Evolutionary conservation across 129 eudicot genomes (phyloP).

Genomic region (Tagetes erecta): DNA sequence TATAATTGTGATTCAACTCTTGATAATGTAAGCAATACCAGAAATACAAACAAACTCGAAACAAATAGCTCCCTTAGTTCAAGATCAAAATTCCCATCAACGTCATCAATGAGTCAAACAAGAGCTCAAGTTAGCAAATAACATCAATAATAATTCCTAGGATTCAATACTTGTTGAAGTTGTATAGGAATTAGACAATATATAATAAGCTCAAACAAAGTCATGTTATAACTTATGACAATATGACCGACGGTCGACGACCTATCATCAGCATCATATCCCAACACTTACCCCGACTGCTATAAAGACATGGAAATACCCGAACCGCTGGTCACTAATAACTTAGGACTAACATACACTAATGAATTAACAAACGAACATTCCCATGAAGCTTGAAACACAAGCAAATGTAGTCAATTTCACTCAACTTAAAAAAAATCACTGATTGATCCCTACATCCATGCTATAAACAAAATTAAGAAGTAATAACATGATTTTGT

Average conservation of each 20-base stretch:
- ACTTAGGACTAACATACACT: not conserved
- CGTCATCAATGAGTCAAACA: not conserved
- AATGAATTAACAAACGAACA: not conserved
- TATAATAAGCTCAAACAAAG: not conserved
- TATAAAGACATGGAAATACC: not conserved
- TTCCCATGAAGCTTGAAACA: not conserved
- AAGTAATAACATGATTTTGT: not conserved
- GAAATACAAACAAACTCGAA: not conserved
- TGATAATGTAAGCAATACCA: not conserved
- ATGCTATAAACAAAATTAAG: not conserved
- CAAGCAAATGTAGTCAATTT: not conserved
- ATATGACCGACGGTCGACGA: not conserved
- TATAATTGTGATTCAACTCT: not conserved
- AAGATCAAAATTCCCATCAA: not conserved
- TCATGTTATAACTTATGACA: not conserved
- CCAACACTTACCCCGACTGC: too few relatives aligned
- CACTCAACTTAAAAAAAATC: not conserved
- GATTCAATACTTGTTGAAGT: not conserved
- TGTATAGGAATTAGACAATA: not conserved
- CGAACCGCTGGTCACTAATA: not conserved
- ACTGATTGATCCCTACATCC: not conserved
- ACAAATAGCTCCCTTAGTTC: conserved; percentile 6
- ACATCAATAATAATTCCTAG: not conserved
- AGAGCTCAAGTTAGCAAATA: not conserved
- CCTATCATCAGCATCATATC: too few relatives aligned